Evolutionary conservation across 495 filamentous ascomycete species (phyloP).

Genomic region (Penicillium nucicola): DNA sequence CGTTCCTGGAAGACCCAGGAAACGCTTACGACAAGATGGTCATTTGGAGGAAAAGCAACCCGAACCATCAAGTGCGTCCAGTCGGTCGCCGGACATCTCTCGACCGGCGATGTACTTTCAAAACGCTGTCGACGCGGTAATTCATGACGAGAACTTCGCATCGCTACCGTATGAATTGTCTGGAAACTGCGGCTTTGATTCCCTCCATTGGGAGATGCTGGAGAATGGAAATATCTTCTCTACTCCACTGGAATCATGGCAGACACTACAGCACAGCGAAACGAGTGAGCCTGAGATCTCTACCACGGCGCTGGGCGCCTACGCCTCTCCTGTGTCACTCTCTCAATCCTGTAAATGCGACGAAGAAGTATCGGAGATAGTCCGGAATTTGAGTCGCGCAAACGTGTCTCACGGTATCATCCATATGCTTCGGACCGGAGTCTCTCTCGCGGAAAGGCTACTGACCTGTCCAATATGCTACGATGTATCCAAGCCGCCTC

Average conservation of each 20-base stretch:
- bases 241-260: constrained; percentile 12
- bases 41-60: background rate
- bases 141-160: constrained; percentile 1
- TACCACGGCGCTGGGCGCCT: background rate
- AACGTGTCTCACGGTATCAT: constrained; percentile 17
- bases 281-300: background rate
- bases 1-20: constrained; percentile 22
- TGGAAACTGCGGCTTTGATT: constrained; percentile 13
- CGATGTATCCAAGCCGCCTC: constrained; percentile 24
- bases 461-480: constrained; percentile 24
- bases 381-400: constrained; percentile 19
- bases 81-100: background rate
- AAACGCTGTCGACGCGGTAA: constrained; percentile 1
- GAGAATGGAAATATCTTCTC: constrained; percentile 14
- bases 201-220: constrained; percentile 13
- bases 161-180: constrained; percentile 14
- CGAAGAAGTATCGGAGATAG: constrained; percentile 19
- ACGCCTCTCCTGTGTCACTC: constrained; percentile 12
- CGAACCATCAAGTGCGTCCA: constrained; percentile 7
- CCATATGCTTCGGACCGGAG: constrained; percentile 14
- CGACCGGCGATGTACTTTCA: background rate
- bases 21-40: constrained; percentile 14
- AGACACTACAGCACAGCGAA: background rate
- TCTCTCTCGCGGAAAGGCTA: constrained; percentile 15
- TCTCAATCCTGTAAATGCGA: constrained; percentile 24